Base-by-base conservation (phyloP, 257 asterid genomes). In the Ligustrum vulgare region DNA sequence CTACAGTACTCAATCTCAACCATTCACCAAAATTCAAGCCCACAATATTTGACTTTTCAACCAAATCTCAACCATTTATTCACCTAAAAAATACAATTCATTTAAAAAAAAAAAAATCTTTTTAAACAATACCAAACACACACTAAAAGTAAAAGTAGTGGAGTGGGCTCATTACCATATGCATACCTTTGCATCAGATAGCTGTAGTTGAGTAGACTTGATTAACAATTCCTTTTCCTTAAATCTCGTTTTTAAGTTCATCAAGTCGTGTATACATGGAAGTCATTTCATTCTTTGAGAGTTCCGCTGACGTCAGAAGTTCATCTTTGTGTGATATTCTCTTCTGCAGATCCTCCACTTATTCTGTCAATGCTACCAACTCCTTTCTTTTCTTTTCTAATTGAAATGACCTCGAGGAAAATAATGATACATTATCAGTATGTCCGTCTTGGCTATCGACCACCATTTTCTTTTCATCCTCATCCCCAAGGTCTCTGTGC, bases 331-430 rank as follows among this genome's bases (percentile, higher is more conserved):
- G 93, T n/a, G 81, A 82, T 81, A 95, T 73, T 77, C 90, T 89
- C 73, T 79, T 83, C 75, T 87, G 87, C 41, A 95, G 86, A 86
- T 88, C 96, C 79, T 84, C 93, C 69, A 93, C 89, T 79, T 93
- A 94, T 70, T 86, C 88, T 72, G 93, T 79, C 84, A 95, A 58
- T 18, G 86, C 82, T 64, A 70, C 22, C 80, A 95, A 78, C 81
- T 93, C 99, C 83, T 95, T 97, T 79, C 84, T 84, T 67, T 91
- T 97, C 84, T 91, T 91, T 76, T 89, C 93, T 32, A 91, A 77
- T 47, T 87, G 85, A 74, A 82, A 80, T 11, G 90, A 76, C 56
- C 82, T 86, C 41, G 97, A 88, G 28, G 93, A 86, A 51, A 84
- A 66, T 71, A 71, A 51, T 33, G 97, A 89, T 32, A 76, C 71